phyloP scores from a whole-genome alignment of 2,329 filamentous ascomycete genomes.

The Hypocrella siamensis region DNA sequence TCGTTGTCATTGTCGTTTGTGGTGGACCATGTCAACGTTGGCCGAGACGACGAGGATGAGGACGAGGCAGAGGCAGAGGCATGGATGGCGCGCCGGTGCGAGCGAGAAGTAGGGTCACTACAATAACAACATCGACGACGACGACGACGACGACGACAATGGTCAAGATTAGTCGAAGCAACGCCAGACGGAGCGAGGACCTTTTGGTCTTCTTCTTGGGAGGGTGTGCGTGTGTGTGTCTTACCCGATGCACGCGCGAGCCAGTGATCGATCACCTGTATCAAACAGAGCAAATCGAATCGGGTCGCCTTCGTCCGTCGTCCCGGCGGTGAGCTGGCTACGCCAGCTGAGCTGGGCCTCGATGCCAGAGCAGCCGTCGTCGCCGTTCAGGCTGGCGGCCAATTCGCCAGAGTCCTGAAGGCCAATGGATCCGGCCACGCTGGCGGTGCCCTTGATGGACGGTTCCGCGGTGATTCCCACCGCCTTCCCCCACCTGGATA shows the following conservation, averaged over 20 bases:
- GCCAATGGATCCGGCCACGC: slow-evolving; percentile 6
- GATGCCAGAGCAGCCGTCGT: slow-evolving; percentile 12
- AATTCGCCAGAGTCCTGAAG: slow-evolving; percentile 4
- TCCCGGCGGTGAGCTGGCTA: slow-evolving; percentile 12
- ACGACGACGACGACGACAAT: too few relatives aligned
- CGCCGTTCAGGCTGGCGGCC: slow-evolving; percentile 7
- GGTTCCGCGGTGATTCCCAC: slow-evolving; percentile 13
- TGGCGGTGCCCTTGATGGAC: slow-evolving; percentile 10
- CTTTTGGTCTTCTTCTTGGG: not conserved
- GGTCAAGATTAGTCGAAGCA: too few relatives aligned
- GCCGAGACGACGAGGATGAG: too few relatives aligned
- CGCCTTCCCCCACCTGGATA: slow-evolving; percentile 8
- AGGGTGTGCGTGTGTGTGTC: slow-evolving; percentile 1
- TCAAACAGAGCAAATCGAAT: slow-evolving; percentile 8
- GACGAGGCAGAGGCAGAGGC: too few relatives aligned
- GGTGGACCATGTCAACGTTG: too few relatives aligned
- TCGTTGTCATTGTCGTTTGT: too few relatives aligned
- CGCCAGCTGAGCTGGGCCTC: slow-evolving; percentile 12
- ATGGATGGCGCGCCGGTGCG: too few relatives aligned
- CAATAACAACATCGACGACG: too few relatives aligned
- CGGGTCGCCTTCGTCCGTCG: slow-evolving; percentile 7
- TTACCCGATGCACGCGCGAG: slow-evolving; percentile 10
- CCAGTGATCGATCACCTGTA: slow-evolving; percentile 8
- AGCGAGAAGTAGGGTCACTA: too few relatives aligned
- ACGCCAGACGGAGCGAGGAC: too few relatives aligned